Conservation (phyloP, 495 filamentous ascomycete species). For the Glonium stellatum region DNA sequence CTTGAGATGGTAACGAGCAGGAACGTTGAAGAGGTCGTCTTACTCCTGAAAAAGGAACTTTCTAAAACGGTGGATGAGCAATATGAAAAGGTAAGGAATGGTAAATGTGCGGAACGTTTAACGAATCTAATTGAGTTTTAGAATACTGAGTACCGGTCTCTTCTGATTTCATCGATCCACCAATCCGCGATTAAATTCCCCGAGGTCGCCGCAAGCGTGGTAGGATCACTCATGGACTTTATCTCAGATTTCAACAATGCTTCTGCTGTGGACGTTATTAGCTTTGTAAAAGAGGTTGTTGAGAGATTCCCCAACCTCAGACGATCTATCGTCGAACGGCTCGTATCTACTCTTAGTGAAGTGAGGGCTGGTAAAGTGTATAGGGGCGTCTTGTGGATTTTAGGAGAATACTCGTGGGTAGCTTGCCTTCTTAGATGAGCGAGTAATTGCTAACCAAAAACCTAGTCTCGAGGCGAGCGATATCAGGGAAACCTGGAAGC, state of each 20-base stretch:
- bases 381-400: conserved; percentile 91
- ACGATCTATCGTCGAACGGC: conserved; percentile 72
- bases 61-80: conserved; percentile 97
- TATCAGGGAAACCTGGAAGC: conserved; percentile 95
- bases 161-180: conserved; percentile 95
- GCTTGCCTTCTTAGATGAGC: too few species aligned
- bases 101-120: not conserved
- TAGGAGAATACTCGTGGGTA: conserved; percentile 68
- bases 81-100: conserved; percentile 68
- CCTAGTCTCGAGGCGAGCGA: conserved; percentile 80
- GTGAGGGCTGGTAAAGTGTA: conserved; percentile 97
- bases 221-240: conserved; percentile 98
- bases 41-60: conserved; percentile 94
- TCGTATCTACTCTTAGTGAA: conserved; percentile 87
- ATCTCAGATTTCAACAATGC: conserved; percentile 98
- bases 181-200: conserved; percentile 98
- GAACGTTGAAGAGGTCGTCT: conserved; percentile 95
- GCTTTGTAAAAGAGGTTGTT: conserved; percentile 97
- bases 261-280: conserved; percentile 94
- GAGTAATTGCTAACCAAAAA: too few species aligned
- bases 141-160: conserved; percentile 93
- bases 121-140: conserved; percentile 28
- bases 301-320: conserved; percentile 94
- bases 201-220: conserved; percentile 92
- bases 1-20: conserved; percentile 98